Evolutionary conservation across 1,139 yeast genomes (phyloP).

Genomic region (Martiniozyma asiatica): DNA sequence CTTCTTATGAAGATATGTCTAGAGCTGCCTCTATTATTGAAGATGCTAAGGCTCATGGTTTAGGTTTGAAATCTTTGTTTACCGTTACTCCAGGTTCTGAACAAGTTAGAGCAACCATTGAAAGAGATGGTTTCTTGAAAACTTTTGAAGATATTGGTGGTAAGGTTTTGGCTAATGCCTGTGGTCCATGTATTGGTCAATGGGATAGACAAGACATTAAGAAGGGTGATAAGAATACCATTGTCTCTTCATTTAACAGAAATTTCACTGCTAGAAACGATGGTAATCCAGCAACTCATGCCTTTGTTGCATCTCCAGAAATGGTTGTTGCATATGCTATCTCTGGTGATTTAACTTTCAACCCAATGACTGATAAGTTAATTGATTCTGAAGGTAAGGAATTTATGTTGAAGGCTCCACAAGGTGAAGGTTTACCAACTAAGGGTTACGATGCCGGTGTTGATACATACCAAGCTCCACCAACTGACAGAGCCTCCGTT

Average conservation of each 20-base stretch:
- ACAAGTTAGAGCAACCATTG: constrained; percentile 97
- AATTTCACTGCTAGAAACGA: constrained; percentile 98
- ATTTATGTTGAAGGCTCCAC: constrained; percentile 83
- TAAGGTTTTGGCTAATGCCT: constrained; percentile 92
- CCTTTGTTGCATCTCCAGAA: constrained; percentile 97
- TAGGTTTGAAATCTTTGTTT: constrained; percentile 80
- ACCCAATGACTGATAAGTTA: constrained; percentile 92
- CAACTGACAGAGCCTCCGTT: constrained; percentile 70
- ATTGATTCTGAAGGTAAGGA: constrained; percentile 92
- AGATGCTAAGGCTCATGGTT: constrained; percentile 86
- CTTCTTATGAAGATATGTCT: constrained; percentile 97
- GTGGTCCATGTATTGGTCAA: constrained; percentile 99
- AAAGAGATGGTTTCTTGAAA: constrained; percentile 88
- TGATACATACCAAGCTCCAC: constrained; percentile 98
- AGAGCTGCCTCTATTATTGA: constrained; percentile 90
- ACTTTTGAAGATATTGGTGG: constrained; percentile 92
- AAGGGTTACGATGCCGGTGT: constrained; percentile 90
- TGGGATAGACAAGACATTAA: constrained; percentile 97
- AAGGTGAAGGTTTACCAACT: constrained; percentile 87
- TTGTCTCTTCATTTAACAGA: constrained; percentile 98
- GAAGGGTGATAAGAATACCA: constrained; percentile 97
- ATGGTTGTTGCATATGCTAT: constrained; percentile 92
- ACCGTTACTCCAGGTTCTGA: constrained; percentile 98
- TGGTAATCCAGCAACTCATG: constrained; percentile 97
- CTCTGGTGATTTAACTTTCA: constrained; percentile 96